These are phyloP conservation scores for Posidonia australis DNA, from an alignment of 106 monocot genomes.

Conservation along the genomic window DNA sequence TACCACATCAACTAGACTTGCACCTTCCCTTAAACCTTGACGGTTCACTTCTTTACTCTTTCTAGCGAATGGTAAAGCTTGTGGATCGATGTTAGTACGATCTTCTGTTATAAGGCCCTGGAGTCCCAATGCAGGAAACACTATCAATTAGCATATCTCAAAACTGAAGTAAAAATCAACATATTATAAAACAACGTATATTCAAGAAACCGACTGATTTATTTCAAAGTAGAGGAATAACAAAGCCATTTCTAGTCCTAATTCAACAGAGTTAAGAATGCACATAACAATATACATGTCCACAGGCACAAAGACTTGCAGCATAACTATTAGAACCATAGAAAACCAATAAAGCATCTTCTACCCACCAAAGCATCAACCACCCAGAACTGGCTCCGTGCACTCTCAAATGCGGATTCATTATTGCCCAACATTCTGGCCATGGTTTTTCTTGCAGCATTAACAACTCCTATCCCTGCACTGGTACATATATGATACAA, in stretches of 20 bases:
- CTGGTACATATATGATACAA: conserved; percentile 21
- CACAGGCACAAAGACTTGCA: too few species aligned
- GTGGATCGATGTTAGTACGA: conserved; percentile 53
- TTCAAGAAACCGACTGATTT: too few species aligned
- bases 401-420: conserved; percentile 88
- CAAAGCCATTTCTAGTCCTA: too few species aligned
- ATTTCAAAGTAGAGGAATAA: too few species aligned
- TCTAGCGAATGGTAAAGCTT: conserved; percentile 77
- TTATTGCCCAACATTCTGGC: conserved; percentile 91
- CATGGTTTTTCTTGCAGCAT: conserved; percentile 94
- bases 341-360: not conserved
- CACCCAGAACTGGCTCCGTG: conserved; percentile 90
- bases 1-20: conserved; percentile 92
- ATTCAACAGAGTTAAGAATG: too few species aligned
- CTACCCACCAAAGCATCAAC: conserved; percentile 82
- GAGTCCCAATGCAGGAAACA: conserved; percentile 1
- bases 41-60: conserved; percentile 46
- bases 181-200: not conserved
- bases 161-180: not conserved
- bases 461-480: conserved; percentile 91
- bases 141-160: not conserved
- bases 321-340: not conserved
- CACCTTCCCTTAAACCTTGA: conserved; percentile 78
- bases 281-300: too few species aligned
- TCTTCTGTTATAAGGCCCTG: conserved; percentile 89